These are phyloP conservation scores for Cryptomeria japonica DNA, from an alignment of 75 land plant genomes.

Conservation along the genomic window DNA sequence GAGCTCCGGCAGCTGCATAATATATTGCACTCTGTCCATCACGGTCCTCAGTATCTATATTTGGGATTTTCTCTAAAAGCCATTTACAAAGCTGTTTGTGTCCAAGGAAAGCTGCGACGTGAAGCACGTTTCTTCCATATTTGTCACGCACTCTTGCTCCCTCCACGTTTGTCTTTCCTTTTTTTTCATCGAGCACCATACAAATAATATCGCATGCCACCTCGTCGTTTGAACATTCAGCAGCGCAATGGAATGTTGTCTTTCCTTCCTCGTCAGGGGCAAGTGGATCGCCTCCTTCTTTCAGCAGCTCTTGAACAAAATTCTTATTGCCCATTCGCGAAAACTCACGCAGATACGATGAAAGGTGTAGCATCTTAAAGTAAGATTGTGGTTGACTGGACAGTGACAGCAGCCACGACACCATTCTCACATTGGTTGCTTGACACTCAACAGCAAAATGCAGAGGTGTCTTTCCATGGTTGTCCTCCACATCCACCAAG, in stretches of 20 bases:
- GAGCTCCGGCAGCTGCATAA: background rate
- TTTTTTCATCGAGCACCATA: too few species aligned
- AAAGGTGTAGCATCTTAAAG: background rate
- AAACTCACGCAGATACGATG: background rate
- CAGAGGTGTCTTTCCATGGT: background rate
- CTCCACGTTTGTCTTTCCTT: too few species aligned
- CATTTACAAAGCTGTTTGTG: background rate
- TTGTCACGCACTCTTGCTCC: background rate
- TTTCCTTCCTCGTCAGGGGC: background rate
- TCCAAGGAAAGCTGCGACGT: background rate
- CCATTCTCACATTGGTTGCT: background rate
- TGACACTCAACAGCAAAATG: background rate
- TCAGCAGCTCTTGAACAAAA: background rate
- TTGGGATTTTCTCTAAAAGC: background rate
- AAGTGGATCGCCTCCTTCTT: background rate
- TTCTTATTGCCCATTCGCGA: background rate
- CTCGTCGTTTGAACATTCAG: background rate
- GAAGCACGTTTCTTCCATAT: background rate
- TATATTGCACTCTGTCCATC: background rate
- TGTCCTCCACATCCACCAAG: background rate
- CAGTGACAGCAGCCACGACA: background rate
- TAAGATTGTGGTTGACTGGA: background rate
- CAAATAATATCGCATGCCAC: background rate
- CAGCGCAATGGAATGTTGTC: background rate
- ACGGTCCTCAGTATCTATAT: background rate